Percentiles rank a stretch among this genome's conserved stretches.
Evolutionary conservation across 108 stramenopile genomes (phyloP).

Genomic region (Skeletonema potamos): DNA sequence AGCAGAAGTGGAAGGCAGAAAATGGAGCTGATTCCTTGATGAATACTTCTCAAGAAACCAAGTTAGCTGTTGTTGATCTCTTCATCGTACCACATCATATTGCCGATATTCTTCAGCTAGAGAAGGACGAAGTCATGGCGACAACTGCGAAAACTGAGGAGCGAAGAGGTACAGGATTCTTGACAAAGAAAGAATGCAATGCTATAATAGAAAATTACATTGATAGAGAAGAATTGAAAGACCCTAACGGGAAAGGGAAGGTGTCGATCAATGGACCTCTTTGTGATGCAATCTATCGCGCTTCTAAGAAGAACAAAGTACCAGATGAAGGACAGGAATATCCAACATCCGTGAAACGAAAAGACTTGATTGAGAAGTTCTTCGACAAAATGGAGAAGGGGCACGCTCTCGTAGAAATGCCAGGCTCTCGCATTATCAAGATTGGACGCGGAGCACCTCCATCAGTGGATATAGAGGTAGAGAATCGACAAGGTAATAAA

Average conservation of each 20-base stretch:
- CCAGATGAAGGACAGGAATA: conserved; percentile 5
- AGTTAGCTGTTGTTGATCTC: conserved; percentile 64
- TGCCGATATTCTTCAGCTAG: conserved; percentile 48
- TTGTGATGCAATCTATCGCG: conserved; percentile 67
- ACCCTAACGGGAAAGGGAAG: conserved; percentile 20
- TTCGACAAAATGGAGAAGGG: conserved; percentile 55
- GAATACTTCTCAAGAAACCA: conserved; percentile 19
- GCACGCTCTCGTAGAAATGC: conserved; percentile 80
- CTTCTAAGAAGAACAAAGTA: conserved; percentile 44
- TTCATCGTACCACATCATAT: conserved; percentile 63
- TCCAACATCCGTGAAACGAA: conserved; percentile 51
- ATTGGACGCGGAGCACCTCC: conserved; percentile 63
- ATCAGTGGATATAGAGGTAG: conserved; percentile 67
- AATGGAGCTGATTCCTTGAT: conserved; percentile 13
- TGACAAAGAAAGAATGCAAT: conserved; percentile 71
- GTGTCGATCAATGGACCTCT: conserved; percentile 74
- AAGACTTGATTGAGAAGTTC: conserved; percentile 62
- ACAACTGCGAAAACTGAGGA: conserved; percentile 74
- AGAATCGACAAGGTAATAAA: conserved; percentile 50
- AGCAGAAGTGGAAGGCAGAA: conserved; percentile 34
- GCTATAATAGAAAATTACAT: conserved; percentile 69
- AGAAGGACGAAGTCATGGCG: conserved; percentile 69
- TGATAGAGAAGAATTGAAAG: conserved; percentile 50
- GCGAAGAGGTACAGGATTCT: conserved; percentile 72
- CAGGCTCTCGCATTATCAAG: conserved; percentile 59